A percentile compares a stretch with the other conserved stretches of the same genome.
These are phyloP conservation scores for Trichomonas gallinae DNA, from an alignment of 208 protist genomes.

Conservation along the genomic window DNA sequence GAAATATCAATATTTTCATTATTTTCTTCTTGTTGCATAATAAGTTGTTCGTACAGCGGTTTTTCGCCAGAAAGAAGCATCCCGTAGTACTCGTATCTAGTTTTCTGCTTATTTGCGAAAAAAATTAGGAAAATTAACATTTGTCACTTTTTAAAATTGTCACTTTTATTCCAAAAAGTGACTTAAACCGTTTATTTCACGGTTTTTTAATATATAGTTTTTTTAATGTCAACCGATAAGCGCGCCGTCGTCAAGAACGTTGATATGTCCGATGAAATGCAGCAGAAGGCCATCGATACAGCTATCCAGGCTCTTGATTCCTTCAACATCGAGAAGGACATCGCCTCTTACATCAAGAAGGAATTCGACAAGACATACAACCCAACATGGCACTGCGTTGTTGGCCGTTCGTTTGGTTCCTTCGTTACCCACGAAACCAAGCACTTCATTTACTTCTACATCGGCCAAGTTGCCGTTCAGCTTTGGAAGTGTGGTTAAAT, in stretches of 20 bases:
- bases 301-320: conserved; percentile 80
- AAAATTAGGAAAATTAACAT: neutral
- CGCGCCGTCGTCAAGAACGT: conserved; percentile 57
- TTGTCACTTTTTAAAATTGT: neutral
- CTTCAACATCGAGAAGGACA: conserved; percentile 98
- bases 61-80: neutral
- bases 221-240: neutral
- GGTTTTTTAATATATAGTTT: neutral
- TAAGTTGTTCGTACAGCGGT: neutral
- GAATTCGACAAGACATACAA: conserved; percentile 95
- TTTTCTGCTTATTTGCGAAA: neutral
- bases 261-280: conserved; percentile 65
- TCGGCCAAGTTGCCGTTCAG: conserved; percentile 94
- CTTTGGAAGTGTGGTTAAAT: conserved; percentile 85
- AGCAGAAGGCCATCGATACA: conserved; percentile 89
- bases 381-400: conserved; percentile 99
- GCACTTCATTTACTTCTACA: conserved; percentile 98
- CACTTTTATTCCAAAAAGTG: neutral
- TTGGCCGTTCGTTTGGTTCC: conserved; percentile 98
- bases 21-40: neutral
- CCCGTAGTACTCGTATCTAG: neutral
- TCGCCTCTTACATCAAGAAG: conserved; percentile 99
- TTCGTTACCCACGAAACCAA: conserved; percentile 99
- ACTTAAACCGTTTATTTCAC: neutral
- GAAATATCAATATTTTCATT: neutral